Evolutionary conservation across 495 filamentous ascomycete genomes (phyloP), one percentile per base, ranked within the genome.

Genomic region (Penicillium roqueforti): DNA sequence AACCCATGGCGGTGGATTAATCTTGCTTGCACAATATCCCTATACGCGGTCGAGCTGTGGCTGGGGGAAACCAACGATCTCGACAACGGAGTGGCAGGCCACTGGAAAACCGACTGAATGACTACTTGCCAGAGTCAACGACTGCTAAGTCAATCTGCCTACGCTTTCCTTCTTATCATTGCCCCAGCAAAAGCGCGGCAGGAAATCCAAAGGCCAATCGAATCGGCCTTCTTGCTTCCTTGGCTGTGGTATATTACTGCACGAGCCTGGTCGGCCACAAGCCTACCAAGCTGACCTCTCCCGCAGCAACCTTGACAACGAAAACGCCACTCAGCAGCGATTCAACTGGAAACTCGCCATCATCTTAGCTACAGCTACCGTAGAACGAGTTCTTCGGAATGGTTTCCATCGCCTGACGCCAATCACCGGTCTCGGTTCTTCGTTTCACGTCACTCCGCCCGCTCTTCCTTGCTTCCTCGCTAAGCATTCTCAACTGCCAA

Each of bases 1-100:
- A 92, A 93, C 61, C 75, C 91, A 2, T 95, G 89, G 89, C 79
- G 90, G 26, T 97, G 93, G 93, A 79, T 95, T 52, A 98, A 98
- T 62, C 74, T 97, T 43, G 87, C 82, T 16, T 84, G 82, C 40
- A 96, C 91, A 0, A 95, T 96, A 86, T 80, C 79, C 6, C 66
- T 97, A 20, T 98, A 97, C 66, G 87, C 90, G 1, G 75, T 97
- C 40, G 92, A 97, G 71, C 70, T 97, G 28, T 89, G 87, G 59
- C 76, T 97, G 2, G 88, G 90, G 0, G 86, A 88, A 41, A 84
- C 89, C 42, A 85, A 78, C 43, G 74, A 91, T 56, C 74, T 85
- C 28, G 87, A 86, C 63, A 83, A 80, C 36, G 79, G 79, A 40
- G 69, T 87, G 54, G 83, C 83, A 1, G 83, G 80, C 29, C 92